phyloP scores from a whole-genome alignment of 441 rosid genomes.

The Adansonia rubrostipa region DNA sequence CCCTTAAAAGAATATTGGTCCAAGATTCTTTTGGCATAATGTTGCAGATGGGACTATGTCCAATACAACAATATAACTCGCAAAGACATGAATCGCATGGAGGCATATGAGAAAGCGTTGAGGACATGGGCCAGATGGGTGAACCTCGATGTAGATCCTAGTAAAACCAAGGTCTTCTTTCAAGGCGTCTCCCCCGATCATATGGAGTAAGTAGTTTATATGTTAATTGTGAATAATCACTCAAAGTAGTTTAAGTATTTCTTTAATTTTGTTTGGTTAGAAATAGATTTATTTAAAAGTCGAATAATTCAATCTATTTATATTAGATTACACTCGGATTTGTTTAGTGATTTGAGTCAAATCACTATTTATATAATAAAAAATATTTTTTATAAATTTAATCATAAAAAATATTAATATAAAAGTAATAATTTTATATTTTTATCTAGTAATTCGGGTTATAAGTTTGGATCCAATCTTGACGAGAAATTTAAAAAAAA shows the following conservation, averaged over 20 bases:
- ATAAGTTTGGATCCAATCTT: no score
- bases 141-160: not conserved
- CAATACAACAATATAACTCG: conserved; percentile 30
- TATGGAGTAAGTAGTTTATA: conserved; percentile 35
- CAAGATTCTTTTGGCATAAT: not conserved
- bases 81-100: conserved; percentile 43
- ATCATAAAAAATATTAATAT: no score
- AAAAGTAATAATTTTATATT: no score
- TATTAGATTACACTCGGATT: no score
- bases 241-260: not conserved
- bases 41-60: conserved; percentile 51
- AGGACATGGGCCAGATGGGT: conserved; percentile 3
- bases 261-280: not conserved
- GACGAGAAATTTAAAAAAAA: no score
- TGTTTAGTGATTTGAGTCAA: no score
- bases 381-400: no score
- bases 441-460: no score
- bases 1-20: no score
- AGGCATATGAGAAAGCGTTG: not conserved
- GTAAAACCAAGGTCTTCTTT: conserved; percentile 33
- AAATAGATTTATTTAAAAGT: no score
- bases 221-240: not conserved
- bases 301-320: no score
- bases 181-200: conserved; percentile 66
- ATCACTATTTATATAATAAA: no score